Evolutionary conservation across 1,139 yeast genomes (phyloP), one percentile per base, ranked within the genome.

Genomic region (Hanseniaspora uvarum): DNA sequence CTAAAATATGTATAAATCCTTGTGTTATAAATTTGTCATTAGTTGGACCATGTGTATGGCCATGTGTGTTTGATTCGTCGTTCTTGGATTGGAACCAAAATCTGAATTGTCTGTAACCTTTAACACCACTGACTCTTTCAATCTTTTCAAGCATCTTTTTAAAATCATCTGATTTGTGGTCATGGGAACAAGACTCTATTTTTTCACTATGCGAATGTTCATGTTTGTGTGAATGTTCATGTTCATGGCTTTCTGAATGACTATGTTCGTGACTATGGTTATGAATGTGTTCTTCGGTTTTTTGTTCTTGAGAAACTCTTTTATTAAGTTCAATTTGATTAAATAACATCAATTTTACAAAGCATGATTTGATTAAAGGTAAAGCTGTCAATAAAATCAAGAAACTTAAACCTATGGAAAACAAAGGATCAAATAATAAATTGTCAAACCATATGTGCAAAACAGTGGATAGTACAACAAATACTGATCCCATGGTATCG

Each of bases 401-500:
- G 4, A 77, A 70, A 0, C 96, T 96, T 58, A 92, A 92, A 61
- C 88, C 75, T 4, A 94, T 73, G 1, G 97, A 89, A 0, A 97
- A 95, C 21, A 92, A 68, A 0, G 99, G 96, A 64, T 92, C 99
- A 64, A 86, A 86, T 1, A 80, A 72, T 53, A 77, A 70, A 69
- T 82, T 76, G 21, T 73, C 69, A 64, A 81, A 76, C 16, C 76
- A 58, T 56, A 79, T 79, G 23, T 85, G 80, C 40, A 83, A 67
- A 1, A 83, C 56, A 0, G 98, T 92, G 0, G 97, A 88, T 0
- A 86, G 68, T 12, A 94, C 92, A 24, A 94, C 99, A 5, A 98
- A 97, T 0, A 88, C 95, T 0, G 97, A 89, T 0, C 99, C 98
- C 34, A 94, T 72, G 0, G 98, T 92, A 63, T 92, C 99, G 0